phyloP scores from a whole-genome alignment of 1,284 basidiomycete genomes.

The Taiwanofungus camphoratus region DNA sequence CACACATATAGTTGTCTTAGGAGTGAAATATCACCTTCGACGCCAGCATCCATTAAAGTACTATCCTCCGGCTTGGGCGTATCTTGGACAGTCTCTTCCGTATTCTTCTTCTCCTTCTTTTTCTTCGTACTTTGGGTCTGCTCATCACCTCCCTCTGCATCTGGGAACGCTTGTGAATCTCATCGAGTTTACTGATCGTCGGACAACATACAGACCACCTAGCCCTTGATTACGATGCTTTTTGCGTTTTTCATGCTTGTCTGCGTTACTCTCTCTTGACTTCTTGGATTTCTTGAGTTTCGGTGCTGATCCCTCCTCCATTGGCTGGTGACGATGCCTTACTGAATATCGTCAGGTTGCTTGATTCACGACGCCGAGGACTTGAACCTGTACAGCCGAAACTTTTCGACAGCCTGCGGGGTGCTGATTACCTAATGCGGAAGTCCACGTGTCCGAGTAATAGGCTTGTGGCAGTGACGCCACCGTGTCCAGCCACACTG shows the following conservation, averaged over 20 bases:
- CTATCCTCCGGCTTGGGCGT: background rate
- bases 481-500: constrained; percentile 1
- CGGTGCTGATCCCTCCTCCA: background rate
- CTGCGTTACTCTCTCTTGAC: constrained; percentile 11
- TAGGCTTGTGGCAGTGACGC: background rate
- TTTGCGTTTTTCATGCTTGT: constrained; percentile 7
- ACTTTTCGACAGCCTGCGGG: too few relatives aligned
- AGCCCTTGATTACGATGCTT: constrained; percentile 10
- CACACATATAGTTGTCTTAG: too few relatives aligned
- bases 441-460: background rate
- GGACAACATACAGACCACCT: constrained; percentile 25
- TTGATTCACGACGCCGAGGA: too few relatives aligned
- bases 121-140: constrained; percentile 8
- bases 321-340: too few relatives aligned
- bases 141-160: constrained; percentile 26
- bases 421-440: background rate
- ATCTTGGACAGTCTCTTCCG: constrained; percentile 9
- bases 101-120: constrained; percentile 23
- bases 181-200: background rate
- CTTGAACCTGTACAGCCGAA: too few relatives aligned
- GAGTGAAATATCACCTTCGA: background rate
- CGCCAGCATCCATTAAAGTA: background rate
- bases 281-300: constrained; percentile 22
- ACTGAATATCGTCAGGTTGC: too few relatives aligned
- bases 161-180: constrained; percentile 9